Evolutionary conservation across 177 flowering plant genomes (phyloP).

Genomic region (Vitis hybrid): DNA sequence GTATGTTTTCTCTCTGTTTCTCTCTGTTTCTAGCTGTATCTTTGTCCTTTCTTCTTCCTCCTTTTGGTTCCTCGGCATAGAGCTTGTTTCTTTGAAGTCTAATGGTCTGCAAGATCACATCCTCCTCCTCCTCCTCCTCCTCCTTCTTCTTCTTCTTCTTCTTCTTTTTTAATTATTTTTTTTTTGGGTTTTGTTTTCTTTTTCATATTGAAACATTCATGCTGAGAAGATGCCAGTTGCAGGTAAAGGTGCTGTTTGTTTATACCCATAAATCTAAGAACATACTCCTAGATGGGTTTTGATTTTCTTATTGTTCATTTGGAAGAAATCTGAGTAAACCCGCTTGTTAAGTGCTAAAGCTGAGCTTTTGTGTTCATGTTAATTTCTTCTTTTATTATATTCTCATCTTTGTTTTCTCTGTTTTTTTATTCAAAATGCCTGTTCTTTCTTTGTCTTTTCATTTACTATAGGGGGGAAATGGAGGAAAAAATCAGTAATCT

Average conservation of each 20-base stretch:
- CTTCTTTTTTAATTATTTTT: not conserved
- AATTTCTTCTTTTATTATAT: not conserved
- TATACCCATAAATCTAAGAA: no score
- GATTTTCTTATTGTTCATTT: no score
- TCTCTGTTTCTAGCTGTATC: not conserved
- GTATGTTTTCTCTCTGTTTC: constrained; percentile 22
- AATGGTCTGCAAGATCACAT: not conserved
- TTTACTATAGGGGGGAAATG: not conserved
- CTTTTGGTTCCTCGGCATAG: not conserved
- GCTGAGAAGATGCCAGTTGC: not conserved
- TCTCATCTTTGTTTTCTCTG: not conserved
- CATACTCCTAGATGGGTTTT: not conserved
- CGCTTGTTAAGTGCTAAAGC: not conserved
- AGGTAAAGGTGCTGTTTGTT: no score
- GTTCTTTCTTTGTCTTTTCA: no score
- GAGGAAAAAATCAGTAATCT: not conserved
- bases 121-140: not conserved
- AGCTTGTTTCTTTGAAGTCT: not conserved
- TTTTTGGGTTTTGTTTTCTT: not conserved
- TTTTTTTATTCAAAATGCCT: no score
- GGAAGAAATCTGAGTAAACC: not conserved
- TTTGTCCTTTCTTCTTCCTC: not conserved
- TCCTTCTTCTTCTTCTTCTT: not conserved
- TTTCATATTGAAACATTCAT: not conserved
- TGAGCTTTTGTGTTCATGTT: not conserved